A percentile compares a stretch with the other conserved stretches of the same genome.
These are phyloP conservation scores for Globisporangium lucens DNA, from an alignment of 352 stramenopile genomes.

Conservation along the genomic window DNA sequence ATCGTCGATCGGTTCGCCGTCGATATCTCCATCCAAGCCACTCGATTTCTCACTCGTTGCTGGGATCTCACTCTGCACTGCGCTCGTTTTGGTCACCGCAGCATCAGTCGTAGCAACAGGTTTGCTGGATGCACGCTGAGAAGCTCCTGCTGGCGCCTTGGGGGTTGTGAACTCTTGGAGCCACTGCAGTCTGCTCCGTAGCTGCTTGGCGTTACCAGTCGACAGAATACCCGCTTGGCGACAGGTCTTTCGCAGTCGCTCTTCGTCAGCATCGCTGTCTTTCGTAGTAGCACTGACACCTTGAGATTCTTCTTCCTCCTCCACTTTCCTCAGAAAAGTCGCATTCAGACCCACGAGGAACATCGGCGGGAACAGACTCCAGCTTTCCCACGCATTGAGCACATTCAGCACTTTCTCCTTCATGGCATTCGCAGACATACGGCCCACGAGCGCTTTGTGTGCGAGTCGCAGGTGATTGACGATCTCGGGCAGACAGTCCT, in stretches of 20 bases:
- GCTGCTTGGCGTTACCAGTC: conserved; percentile 35
- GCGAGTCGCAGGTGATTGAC: conserved; percentile 48
- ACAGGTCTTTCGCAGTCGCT: conserved; percentile 65
- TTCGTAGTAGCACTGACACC: neutral
- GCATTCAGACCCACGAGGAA: conserved; percentile 79
- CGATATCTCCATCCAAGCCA: conserved; percentile 9
- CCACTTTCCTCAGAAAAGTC: conserved; percentile 72
- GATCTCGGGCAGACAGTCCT: conserved; percentile 77
- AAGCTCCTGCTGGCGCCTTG: conserved; percentile 11
- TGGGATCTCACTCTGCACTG: neutral
- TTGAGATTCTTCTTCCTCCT: conserved; percentile 38
- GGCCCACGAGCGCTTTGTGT: conserved; percentile 54
- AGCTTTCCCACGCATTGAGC: conserved; percentile 71
- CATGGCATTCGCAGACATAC: conserved; percentile 81
- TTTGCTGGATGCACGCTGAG: neutral
- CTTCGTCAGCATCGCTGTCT: conserved; percentile 27
- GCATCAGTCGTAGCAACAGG: conserved; percentile 4
- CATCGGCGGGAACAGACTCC: conserved; percentile 73
- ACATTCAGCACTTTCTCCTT: conserved; percentile 78
- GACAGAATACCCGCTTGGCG: conserved; percentile 58
- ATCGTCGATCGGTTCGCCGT: conserved; percentile 38
- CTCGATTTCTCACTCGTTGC: conserved; percentile 8
- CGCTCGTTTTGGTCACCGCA: conserved; percentile 3
- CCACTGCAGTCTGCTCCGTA: conserved; percentile 57
- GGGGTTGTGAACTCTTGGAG: conserved; percentile 69